Base-by-base conservation (phyloP, 2,329 filamentous ascomycete genomes). In the Xylaria sp. region DNA sequence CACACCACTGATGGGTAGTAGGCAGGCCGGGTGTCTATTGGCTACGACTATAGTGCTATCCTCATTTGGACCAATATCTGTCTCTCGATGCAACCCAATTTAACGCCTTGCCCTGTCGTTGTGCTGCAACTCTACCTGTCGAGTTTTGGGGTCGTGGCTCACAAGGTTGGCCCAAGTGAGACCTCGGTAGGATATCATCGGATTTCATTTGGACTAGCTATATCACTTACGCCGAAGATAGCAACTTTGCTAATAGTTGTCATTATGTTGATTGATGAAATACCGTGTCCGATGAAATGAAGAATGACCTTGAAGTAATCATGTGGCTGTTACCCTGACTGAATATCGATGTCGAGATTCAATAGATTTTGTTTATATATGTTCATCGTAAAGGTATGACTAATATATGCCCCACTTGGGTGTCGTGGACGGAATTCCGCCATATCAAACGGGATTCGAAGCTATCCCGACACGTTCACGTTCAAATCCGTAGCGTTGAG, bases 161-260 rank as follows among this genome's bases (percentile, higher is more conserved):
- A 57, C 10, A 6, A 57, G 21, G 18, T 40, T 29, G 51, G 51
- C 51, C 16, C 1, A 37, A 12, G 37, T 9, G 35, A 54, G 18
- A 4, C 44, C 21, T 25, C 9, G 9, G 21, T 8, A 53, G 27
- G 16, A n/a, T 37, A 37, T 23, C 5, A 18, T 44, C 3, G 18
- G n/a, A 23, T 5, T 40, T 18, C 21, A 50, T 13, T 25, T 27
- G 62, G 55, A 25, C 21, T 40, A 47, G 47, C 8, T 21, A 67
- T 27, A 1, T 25, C 10, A 74, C 75, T 70, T 73, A 76, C 75
- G 37, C 75, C 75, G 53, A 77, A 73, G 57, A 77, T 57, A 5
- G 73, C 73, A 29, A 77, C 72, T 63, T 73, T 77, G 23, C 65
- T 71, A 35, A 77, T 76, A 23, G 32, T 6, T 10, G 70, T 40